phyloP scores from a whole-genome alignment of 768 basidiomycete genomes.

The Myochromella boudieri region DNA sequence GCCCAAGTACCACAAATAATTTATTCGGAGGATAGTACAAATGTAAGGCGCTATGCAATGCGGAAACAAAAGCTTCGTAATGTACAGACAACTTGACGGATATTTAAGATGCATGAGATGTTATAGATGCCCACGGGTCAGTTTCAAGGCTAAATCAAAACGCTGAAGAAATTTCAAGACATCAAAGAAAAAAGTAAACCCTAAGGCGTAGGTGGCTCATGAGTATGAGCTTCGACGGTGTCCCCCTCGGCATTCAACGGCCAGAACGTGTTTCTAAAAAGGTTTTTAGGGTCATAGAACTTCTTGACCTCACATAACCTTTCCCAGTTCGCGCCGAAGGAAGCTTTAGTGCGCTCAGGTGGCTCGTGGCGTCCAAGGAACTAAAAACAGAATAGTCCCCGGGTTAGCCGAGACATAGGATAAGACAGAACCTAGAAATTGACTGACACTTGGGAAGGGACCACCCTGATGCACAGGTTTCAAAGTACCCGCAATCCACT shows the following conservation, averaged over 20 bases:
- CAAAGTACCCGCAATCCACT: conserved; percentile 83
- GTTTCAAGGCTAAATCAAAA: too few relatives aligned
- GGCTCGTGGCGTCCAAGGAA: conserved; percentile 75
- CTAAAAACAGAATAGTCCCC: conserved; percentile 33
- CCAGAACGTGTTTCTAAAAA: conserved; percentile 84
- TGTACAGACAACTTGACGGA: too few relatives aligned
- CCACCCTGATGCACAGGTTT: conserved; percentile 74
- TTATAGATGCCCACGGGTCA: too few relatives aligned
- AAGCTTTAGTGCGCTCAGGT: conserved; percentile 58
- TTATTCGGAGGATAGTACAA: too few relatives aligned
- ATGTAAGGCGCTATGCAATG: too few relatives aligned
- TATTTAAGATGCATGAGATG: too few relatives aligned
- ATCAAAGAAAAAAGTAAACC: neutral
- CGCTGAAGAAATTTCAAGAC: too few relatives aligned
- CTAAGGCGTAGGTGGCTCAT: conserved; percentile 59
- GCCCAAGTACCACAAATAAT: too few relatives aligned
- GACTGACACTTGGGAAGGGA: conserved; percentile 72
- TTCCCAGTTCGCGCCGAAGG: conserved; percentile 75
- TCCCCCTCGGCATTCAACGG: conserved; percentile 62
- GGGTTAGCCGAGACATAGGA: conserved; percentile 9
- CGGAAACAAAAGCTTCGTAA: too few relatives aligned
- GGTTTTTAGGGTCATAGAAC: conserved; percentile 70
- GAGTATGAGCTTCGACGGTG: conserved; percentile 51
- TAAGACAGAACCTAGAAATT: conserved; percentile 4
- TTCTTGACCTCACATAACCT: conserved; percentile 71